Evolutionary conservation across 2,329 filamentous ascomycete species (phyloP), one percentile per base, ranked within the genome.

Genomic region (Aureobasidium sp.): DNA sequence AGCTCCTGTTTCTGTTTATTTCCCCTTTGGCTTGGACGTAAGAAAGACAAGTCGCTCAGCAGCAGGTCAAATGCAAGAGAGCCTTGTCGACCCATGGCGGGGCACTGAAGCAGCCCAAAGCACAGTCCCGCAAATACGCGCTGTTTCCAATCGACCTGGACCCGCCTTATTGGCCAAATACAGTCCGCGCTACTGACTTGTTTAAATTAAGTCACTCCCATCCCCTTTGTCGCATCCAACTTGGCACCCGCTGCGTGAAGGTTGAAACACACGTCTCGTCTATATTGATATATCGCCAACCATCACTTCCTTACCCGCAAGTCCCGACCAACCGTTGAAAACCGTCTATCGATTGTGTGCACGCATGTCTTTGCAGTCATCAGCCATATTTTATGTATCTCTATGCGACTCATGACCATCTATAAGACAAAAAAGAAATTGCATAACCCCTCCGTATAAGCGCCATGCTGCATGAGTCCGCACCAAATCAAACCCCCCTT

Each of bases 51-150:
- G 27, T 34, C 39, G 12, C 39, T 45, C 41, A 29, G 29, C 53
- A 36, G 39, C 44, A 36, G 52, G 53, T 36, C 53, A 17, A 36
- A 34, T 45, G 39, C 39, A 44, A 57, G 53, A 55, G 36, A 27
- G 39, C 27, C 39, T 20, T 29, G 53, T 37, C 55, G 31, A 22
- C 15, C 55, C 55, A 59, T 48, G 31, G 55, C 55, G 55, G 55
- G 55, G 55, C 42, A 42, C 37, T 41, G 57, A 42, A 60, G 57
- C 57, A 58, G 55, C 55, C 53, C 45, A 60, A 60, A 60, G 57
- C 57, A 60, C 57, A 60, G 41, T 44, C 57, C 55, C 57, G 44
- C 57, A 60, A 39, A 41, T 49, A 60, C 45, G 45, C 57, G 57
- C 57, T 31, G 42, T 60, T 60, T 60, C 57, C 57, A 45, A 57